These are phyloP conservation scores for Colletotrichum viniferum DNA, from an alignment of 2,329 filamentous ascomycete genomes.

Conservation along the genomic window DNA sequence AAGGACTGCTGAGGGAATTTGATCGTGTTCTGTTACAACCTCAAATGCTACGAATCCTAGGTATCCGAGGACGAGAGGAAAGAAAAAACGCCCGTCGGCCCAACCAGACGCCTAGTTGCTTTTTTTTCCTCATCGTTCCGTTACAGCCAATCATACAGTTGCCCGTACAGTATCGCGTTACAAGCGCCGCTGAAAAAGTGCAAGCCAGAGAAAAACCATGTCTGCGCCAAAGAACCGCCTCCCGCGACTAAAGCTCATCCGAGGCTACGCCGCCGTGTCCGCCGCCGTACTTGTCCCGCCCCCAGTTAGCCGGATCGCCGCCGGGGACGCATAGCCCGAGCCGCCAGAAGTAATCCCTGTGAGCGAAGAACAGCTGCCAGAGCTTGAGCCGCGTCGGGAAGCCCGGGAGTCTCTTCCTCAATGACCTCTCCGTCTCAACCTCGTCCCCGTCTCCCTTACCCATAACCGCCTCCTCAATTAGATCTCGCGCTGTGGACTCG, in stretches of 20 bases:
- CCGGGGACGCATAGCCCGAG: conserved; percentile 88
- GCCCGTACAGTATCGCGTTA: background rate
- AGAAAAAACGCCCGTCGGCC: background rate
- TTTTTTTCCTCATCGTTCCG: background rate
- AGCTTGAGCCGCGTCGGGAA: conserved; percentile 69
- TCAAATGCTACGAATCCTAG: background rate
- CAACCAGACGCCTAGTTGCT: background rate
- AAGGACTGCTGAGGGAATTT: background rate
- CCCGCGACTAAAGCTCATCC: conserved; percentile 7
- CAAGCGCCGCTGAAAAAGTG: background rate
- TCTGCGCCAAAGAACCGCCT: background rate
- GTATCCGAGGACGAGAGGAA: background rate
- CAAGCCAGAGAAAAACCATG: background rate
- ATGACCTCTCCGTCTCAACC: conserved; percentile 32
- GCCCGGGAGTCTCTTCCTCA: conserved; percentile 51
- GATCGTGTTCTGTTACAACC: background rate
- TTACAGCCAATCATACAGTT: background rate
- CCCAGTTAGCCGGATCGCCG: conserved; percentile 74
- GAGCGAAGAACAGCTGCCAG: conserved; percentile 93
- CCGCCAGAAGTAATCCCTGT: conserved; percentile 96
- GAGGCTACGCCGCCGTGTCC: conserved; percentile 13
- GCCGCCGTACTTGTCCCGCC: conserved; percentile 44
- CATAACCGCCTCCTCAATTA: conserved; percentile 14
- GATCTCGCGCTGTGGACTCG: conserved; percentile 25
- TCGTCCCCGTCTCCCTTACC: background rate